These are phyloP conservation scores for Fusarium heterosporum DNA, from an alignment of 2,329 filamentous ascomycete species.

Conservation along the genomic window DNA sequence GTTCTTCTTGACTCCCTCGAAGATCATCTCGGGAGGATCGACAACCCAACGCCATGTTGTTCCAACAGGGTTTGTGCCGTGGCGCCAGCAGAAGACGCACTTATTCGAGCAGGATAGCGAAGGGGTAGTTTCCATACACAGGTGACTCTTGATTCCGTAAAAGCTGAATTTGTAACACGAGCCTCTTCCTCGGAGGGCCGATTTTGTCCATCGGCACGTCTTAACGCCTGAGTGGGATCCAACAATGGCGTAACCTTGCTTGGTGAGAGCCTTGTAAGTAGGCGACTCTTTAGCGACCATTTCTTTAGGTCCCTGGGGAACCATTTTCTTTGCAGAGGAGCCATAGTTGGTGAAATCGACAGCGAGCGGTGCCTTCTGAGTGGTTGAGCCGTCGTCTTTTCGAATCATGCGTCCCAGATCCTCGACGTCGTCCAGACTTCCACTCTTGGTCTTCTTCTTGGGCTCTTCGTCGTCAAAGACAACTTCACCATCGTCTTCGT, in stretches of 20 bases:
- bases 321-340: conserved; percentile 60
- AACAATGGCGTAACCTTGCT: conserved; percentile 96
- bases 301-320: conserved; percentile 73
- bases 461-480: conserved; percentile 55
- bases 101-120: conserved; percentile 98
- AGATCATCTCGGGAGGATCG: conserved; percentile 89
- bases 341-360: conserved; percentile 87
- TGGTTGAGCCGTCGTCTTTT: conserved; percentile 51
- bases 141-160: conserved; percentile 95
- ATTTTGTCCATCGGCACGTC: conserved; percentile 99
- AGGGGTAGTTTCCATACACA: conserved; percentile 98
- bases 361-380: conserved; percentile 67
- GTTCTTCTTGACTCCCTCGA: conserved; percentile 87
- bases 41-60: conserved; percentile 98
- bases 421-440: conserved; percentile 80
- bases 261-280: conserved; percentile 88
- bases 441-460: conserved; percentile 55
- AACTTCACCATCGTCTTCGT: conserved; percentile 66
- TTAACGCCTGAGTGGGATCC: conserved; percentile 97
- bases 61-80: conserved; percentile 95
- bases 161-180: conserved; percentile 99
- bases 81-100: conserved; percentile 98
- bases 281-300: conserved; percentile 95
- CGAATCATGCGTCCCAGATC: conserved; percentile 78
- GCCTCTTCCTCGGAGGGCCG: conserved; percentile 89